phyloP scores from a whole-genome alignment of 148 eudicot species.

The Bassia scoparia region DNA sequence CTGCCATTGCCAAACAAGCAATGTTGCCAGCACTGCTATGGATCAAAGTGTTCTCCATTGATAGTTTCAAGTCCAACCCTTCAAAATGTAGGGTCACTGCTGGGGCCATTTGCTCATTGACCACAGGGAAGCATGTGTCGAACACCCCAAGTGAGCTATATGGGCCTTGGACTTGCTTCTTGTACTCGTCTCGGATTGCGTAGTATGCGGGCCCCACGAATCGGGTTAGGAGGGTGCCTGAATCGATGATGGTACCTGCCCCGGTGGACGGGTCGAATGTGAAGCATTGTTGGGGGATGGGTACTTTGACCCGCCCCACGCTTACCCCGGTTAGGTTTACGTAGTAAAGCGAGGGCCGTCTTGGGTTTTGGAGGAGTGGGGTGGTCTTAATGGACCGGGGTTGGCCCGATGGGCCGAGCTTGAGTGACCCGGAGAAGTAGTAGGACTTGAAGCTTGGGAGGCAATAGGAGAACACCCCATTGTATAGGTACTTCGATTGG shows the following conservation, averaged over 20 bases:
- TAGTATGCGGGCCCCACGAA: conserved; percentile 57
- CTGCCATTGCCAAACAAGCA: conserved; percentile 85
- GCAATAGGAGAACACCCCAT: conserved; percentile 80
- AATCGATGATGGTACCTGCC: conserved; percentile 75
- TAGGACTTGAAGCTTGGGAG: conserved; percentile 86
- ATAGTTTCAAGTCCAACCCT: conserved; percentile 55
- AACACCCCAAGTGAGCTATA: conserved; percentile 62
- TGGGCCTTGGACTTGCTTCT: conserved; percentile 62
- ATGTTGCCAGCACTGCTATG: conserved; percentile 64
- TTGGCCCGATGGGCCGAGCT: conserved; percentile 68
- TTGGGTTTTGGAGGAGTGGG: conserved; percentile 71
- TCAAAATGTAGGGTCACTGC: conserved; percentile 54
- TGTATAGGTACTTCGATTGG: conserved; percentile 56
- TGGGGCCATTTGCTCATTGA: conserved; percentile 51
- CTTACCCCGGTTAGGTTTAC: conserved; percentile 70
- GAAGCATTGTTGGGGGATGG: conserved; percentile 50
- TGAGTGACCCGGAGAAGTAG: conserved; percentile 88
- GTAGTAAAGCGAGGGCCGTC: conserved; percentile 74
- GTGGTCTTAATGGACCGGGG: conserved; percentile 62
- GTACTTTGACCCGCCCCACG: conserved; percentile 62
- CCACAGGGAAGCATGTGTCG: conserved; percentile 77
- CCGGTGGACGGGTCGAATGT: conserved; percentile 65
- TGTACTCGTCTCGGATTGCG: conserved; percentile 59
- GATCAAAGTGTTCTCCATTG: conserved; percentile 74
- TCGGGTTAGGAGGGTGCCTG: conserved; percentile 82